Conservation (phyloP, 1,284 basidiomycete genomes). For the Cutaneotrichosporon cyanovorans region DNA sequence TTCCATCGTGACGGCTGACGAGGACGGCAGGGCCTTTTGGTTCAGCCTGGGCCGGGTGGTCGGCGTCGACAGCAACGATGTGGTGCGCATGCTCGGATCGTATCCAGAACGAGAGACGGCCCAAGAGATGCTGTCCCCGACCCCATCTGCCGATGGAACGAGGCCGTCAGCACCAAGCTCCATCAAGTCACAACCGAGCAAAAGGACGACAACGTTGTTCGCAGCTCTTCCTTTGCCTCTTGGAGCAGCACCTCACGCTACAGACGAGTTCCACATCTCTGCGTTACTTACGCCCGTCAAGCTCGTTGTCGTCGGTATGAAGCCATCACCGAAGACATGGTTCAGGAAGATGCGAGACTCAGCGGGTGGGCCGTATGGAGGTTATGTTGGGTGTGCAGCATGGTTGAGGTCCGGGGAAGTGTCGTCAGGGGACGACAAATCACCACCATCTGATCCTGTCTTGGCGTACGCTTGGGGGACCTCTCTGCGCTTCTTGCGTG, state of each 20-base stretch:
- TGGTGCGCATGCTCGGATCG: constrained; percentile 84
- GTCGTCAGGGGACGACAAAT: neutral
- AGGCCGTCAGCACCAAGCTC: constrained; percentile 12
- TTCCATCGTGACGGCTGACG: constrained; percentile 85
- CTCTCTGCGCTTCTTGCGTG: constrained; percentile 57
- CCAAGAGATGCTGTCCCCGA: neutral
- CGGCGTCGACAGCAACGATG: constrained; percentile 91
- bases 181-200: constrained; percentile 32
- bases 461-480: constrained; percentile 78
- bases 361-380: constrained; percentile 44
- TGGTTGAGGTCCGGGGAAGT: constrained; percentile 59
- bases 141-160: neutral
- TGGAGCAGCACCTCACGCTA: constrained; percentile 64
- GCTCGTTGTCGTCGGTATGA: constrained; percentile 84
- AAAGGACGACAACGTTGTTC: constrained; percentile 59
- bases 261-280: constrained; percentile 75
- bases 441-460: constrained; percentile 50
- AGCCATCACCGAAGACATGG: constrained; percentile 89
- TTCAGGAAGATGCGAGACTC: constrained; percentile 64
- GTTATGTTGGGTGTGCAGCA: constrained; percentile 57
- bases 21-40: constrained; percentile 86
- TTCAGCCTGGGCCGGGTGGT: constrained; percentile 91
- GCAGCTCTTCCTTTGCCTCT: constrained; percentile 76
- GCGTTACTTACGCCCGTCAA: constrained; percentile 85
- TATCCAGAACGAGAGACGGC: constrained; percentile 58